Conservation (phyloP, 2,329 filamentous ascomycete species). For the Phyllosticta citribraziliensis region DNA sequence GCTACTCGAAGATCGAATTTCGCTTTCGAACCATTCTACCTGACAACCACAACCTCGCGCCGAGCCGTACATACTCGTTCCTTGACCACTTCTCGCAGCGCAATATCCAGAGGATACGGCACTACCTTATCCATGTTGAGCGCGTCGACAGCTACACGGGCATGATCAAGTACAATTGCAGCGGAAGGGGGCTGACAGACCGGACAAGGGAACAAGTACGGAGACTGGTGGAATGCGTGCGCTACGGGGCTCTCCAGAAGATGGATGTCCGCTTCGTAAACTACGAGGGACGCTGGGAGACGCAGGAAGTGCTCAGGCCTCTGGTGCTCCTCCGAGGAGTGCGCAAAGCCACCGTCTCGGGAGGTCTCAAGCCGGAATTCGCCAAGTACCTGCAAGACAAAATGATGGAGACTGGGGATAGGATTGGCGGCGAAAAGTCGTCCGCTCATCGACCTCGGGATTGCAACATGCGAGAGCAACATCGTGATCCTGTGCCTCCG, state of each 20-base stretch:
- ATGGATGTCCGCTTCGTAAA: conserved; percentile 25
- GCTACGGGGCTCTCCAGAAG: conserved; percentile 16
- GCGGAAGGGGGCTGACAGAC: conserved; percentile 33
- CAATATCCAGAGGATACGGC: conserved; percentile 33
- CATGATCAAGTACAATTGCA: conserved; percentile 44
- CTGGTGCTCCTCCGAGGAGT: conserved; percentile 29
- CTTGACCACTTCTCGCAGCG: conserved; percentile 32
- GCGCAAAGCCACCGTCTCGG: conserved; percentile 26
- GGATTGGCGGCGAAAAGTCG: conserved; percentile 1
- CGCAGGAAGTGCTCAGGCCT: conserved; percentile 35
- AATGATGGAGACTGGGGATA: conserved; percentile 19
- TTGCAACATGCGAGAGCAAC: conserved; percentile 7
- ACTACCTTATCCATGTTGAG: conserved; percentile 36
- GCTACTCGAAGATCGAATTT: conserved; percentile 35
- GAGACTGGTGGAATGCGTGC: conserved; percentile 31
- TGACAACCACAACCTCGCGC: conserved; percentile 28
- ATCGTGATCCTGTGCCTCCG: conserved; percentile 3
- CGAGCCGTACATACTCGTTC: conserved; percentile 30
- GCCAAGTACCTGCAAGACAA: conserved; percentile 23
- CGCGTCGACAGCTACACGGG: conserved; percentile 41
- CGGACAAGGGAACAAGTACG: conserved; percentile 33
- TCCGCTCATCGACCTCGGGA: conserved; percentile 2
- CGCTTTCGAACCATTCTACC: conserved; percentile 35
- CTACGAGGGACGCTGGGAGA: conserved; percentile 16
- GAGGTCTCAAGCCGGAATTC: conserved; percentile 29